Evolutionary conservation across 768 basidiomycete species (phyloP), one percentile per base, ranked within the genome.

Genomic region (Botryobasidium botryosum): DNA sequence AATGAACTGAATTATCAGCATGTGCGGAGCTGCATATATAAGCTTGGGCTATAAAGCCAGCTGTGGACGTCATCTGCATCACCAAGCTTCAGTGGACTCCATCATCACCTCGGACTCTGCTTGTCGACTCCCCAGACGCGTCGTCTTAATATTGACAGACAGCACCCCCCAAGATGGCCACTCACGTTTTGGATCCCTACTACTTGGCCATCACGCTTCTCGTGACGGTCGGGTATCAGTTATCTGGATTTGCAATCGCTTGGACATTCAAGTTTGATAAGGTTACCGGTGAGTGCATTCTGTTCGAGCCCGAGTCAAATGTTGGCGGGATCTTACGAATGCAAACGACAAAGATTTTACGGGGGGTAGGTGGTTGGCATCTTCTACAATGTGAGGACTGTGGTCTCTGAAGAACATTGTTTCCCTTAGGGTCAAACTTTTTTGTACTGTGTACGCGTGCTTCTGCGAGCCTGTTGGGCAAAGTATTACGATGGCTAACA

Each of bases 241-340:
- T 74, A 3, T 47, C 61, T 1, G 78, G 77, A 5, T 79, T 79
- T 52, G 64, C 68, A 3, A 72, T 79, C 44, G 76, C 78, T 5
- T 79, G 74, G 71, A 71, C 71, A 0, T 62, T 76, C 31, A 70
- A 77, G 62, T 77, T 79, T 52, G 77, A 81, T 59, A 79, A 81
- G 56, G 74, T 79, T 36, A 79, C 77, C 50, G 68, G 70, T 68
- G 28, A 15, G 18, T 61, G 50, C 45, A 41, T 43, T n/a, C n/a
- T n/a, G n/a, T n/a, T n/a, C n/a, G n/a, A n/a, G n/a, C n/a, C n/a
- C n/a, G n/a, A n/a, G n/a, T n/a, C n/a, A n/a, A n/a, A n/a, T n/a
- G n/a, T n/a, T n/a, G n/a, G n/a, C n/a, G n/a, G n/a, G n/a, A n/a
- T n/a, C n/a, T n/a, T n/a, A n/a, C n/a, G n/a, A n/a, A n/a, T n/a